These are phyloP conservation scores for Hymenoscyphus salicellus DNA, from an alignment of 2,329 filamentous ascomycete genomes.

Conservation along the genomic window DNA sequence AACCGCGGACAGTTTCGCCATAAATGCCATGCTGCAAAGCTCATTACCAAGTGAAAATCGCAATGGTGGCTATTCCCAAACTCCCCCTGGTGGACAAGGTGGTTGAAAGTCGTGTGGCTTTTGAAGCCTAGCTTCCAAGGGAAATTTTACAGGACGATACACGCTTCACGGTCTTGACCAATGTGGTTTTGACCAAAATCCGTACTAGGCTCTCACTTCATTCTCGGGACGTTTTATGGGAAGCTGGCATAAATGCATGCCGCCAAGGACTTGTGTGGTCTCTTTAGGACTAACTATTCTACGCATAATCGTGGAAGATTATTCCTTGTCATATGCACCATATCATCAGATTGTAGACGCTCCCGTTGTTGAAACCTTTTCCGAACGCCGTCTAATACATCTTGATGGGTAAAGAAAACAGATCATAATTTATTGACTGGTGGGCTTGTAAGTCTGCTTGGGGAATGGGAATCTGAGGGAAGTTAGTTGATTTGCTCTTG, in stretches of 20 bases:
- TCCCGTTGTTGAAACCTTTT: conserved; percentile 56
- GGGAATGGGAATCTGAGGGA: conserved; percentile 59
- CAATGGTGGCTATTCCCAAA: conserved; percentile 40
- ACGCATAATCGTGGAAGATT: conserved; percentile 39
- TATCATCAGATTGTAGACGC: conserved; percentile 34
- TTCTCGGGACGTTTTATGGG: not conserved
- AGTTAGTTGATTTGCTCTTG: not conserved
- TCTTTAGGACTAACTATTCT: conserved; percentile 29
- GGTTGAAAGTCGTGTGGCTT: conserved; percentile 29
- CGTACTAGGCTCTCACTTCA: not conserved
- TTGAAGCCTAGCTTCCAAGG: not conserved
- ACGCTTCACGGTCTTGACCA: not conserved
- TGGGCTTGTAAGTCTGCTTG: conserved; percentile 69
- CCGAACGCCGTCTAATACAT: conserved; percentile 45
- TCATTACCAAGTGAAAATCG: conserved; percentile 28
- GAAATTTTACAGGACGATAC: not conserved
- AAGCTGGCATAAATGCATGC: conserved; percentile 2
- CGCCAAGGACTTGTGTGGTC: conserved; percentile 23
- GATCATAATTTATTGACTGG: conserved; percentile 30
- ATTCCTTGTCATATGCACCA: conserved; percentile 28
- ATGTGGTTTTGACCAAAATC: not conserved
- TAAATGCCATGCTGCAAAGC: conserved; percentile 32
- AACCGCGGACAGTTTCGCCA: conserved; percentile 30
- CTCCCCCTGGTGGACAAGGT: conserved; percentile 47
- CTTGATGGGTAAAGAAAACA: conserved; percentile 36